These are phyloP conservation scores for Miamiensis avidus DNA, from an alignment of 169 alveolate species.

Conservation along the genomic window DNA sequence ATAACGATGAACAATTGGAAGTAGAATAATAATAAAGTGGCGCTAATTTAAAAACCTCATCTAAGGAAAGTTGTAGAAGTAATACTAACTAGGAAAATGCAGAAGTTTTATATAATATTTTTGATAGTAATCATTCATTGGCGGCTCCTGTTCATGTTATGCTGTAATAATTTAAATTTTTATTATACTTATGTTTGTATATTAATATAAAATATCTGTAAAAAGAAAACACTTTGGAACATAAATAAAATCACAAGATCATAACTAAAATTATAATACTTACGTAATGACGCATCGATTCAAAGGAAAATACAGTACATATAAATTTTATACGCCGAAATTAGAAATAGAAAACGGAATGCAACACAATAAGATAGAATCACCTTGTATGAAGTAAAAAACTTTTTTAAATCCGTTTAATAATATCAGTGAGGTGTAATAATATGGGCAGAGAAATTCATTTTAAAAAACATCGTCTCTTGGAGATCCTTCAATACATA, in stretches of 20 bases:
- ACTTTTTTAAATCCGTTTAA: too few relatives aligned
- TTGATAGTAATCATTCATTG: background rate
- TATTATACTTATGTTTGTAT: too few relatives aligned
- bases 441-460: too few relatives aligned
- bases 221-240: background rate
- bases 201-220: too few relatives aligned
- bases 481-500: too few relatives aligned
- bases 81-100: slow-evolving; percentile 25
- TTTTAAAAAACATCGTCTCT: too few relatives aligned
- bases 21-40: background rate
- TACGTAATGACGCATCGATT: background rate
- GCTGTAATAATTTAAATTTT: background rate
- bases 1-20: background rate
- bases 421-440: too few relatives aligned
- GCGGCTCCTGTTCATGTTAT: background rate
- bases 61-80: background rate
- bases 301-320: background rate
- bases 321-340: background rate
- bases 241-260: background rate
- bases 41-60: too few relatives aligned
- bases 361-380: too few relatives aligned
- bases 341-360: background rate
- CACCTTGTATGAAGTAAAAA: too few relatives aligned
- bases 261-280: too few relatives aligned
- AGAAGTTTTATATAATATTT: slow-evolving; percentile 14